phyloP scores from a whole-genome alignment of 257 asterid species.

The Echium plantagineum region DNA sequence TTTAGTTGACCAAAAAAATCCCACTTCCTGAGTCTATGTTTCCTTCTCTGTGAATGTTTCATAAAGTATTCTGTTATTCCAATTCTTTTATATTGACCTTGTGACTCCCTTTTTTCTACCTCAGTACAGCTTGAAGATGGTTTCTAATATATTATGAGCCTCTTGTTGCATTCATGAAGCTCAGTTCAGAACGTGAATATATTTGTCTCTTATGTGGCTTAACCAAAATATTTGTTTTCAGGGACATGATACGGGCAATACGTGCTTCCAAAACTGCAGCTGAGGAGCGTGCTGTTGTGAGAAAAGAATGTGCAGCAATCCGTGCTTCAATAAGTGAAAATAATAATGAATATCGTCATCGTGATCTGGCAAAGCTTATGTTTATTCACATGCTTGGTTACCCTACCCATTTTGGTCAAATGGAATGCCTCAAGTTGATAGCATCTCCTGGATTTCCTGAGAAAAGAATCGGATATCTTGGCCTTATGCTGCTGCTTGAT shows the following conservation, averaged over 20 bases:
- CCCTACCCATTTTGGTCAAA: slow-evolving; percentile 98
- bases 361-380: slow-evolving; percentile 95
- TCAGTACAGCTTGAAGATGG: too few species aligned
- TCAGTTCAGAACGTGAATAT: slow-evolving; percentile 1
- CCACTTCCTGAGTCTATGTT: too few species aligned
- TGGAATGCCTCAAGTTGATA: slow-evolving; percentile 90
- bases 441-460: slow-evolving; percentile 98
- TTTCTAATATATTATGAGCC: too few species aligned
- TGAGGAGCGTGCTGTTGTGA: slow-evolving; percentile 91
- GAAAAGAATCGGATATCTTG: slow-evolving; percentile 97
- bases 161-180: neutral
- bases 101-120: too few species aligned
- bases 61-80: too few species aligned
- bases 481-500: slow-evolving; percentile 94
- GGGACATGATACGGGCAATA: slow-evolving; percentile 99
- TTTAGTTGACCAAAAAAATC: too few species aligned
- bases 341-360: slow-evolving; percentile 83
- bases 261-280: slow-evolving; percentile 99
- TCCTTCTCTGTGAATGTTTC: too few species aligned
- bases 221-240: slow-evolving; percentile 23
- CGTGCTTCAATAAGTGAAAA: slow-evolving; percentile 88
- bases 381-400: slow-evolving; percentile 99
- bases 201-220: neutral
- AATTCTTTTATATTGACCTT: too few species aligned
- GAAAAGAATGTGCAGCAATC: slow-evolving; percentile 96